Base-by-base conservation (phyloP, 768 basidiomycete species). In the Amylocystis lapponica region DNA sequence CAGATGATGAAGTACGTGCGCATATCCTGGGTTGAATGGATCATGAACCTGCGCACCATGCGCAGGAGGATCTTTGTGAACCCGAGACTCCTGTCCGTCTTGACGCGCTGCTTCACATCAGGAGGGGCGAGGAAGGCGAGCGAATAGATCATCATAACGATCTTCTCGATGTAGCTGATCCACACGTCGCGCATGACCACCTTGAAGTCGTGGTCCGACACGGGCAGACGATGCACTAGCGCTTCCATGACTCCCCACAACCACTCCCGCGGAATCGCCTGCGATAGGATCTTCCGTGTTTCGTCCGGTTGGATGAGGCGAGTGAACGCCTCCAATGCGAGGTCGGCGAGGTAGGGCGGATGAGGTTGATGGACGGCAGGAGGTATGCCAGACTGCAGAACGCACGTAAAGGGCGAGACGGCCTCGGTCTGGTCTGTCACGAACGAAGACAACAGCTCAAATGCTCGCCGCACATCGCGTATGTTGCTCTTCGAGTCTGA, bases 321-420 rank as follows among this genome's bases (percentile, higher is more conserved):
- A n/a, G 86, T 83, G 55, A 93, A 86, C 2, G 81, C 79, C 47
- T 95, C 88, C 39, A 97, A 69, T n/a, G 90, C 88, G 25, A 78
- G 65, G 52, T 93, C 88, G 7, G 79, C 70, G 27, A 82, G 67
- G 20, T 71, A 60, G 0, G 84, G 78, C 17, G 85, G 83, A 20
- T 66, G 57, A 2, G 44, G 39, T 8, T 49, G 46, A 42, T 59
- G 63, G 22, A 64, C 63, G 27, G 65, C 62, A 13, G 70, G 65
- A 5, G 67, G 57, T 8, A 64, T 55, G 5, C 79, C 78, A 39
- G 65, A 63, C 27, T 76, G 64, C 51, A 85, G 74, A n/a, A 83
- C 62, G 48, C 67, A 72, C 20, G 73, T 70, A 21, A 74, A 66
- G 2, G 87, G 87, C 23, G 82, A 70, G 36, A 85, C 60, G 26